Base-by-base conservation (phyloP, 805 yeast species). In the Priceomyces melissophilus region DNA sequence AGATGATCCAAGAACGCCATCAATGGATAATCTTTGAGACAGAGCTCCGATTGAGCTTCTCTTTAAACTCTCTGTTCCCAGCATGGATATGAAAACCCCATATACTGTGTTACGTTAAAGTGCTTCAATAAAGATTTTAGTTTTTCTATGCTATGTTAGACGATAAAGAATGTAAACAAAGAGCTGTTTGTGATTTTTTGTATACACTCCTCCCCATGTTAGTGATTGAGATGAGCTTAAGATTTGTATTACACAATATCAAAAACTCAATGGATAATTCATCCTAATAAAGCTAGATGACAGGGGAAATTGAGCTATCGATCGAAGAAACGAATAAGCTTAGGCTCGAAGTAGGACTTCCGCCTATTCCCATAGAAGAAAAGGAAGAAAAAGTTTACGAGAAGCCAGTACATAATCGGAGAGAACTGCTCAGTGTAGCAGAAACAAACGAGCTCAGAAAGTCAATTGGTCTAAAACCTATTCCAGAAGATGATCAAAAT, bases 401-500 rank as follows among this genome's bases (percentile, higher is more conserved):
- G 4, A 17, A 25, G 2, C 13, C 32, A 25, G 31, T 12, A 31
- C 32, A 15, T n/a, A 31, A 13, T 13, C 16, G 11, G 20, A 23
- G 43, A 7, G 42, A 35, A 30, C 61, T 47, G 47, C 58, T 57
- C 43, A 58, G 53, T 58, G 58, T 81, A 1, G 80, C 74, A 43
- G 84, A 81, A 44, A 81, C 86, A 0, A 81, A 81, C 51, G 63
- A 59, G 47, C 61, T 79, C 6, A 60, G 87, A 16, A 45, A 61
- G 5, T 67, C 74, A 10, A 50, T 79, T 9, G 86, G 86, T 1
- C 61, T 81, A 40, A 70, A 72, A 29, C 81, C 82, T 1, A 70
- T 78, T 12, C 72, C 69, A 4, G 32, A 42, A 12, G 30, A 32
- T 28, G 30, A 28, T 14, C 43, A 28, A 16, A 15, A 20, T 15